These are phyloP conservation scores for Rhizopogon sp. DNA, from an alignment of 768 basidiomycete species.

Conservation along the genomic window DNA sequence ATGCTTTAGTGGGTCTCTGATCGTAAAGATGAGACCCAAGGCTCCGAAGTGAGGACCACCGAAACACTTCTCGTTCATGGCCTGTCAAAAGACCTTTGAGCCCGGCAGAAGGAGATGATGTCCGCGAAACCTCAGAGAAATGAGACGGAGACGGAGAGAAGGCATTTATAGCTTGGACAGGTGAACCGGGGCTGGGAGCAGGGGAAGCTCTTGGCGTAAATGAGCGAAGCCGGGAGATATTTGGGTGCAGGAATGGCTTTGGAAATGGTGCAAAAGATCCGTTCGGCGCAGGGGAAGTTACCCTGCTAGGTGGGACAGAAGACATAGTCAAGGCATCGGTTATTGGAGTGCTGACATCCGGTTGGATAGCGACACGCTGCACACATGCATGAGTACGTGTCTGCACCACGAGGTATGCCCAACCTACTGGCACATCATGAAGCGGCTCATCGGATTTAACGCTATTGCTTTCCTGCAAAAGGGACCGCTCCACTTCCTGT, in stretches of 20 bases:
- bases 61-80: constrained; percentile 56
- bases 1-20: constrained; percentile 50
- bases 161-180: constrained; percentile 39
- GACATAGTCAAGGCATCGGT: constrained; percentile 29
- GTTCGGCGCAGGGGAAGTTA: constrained; percentile 31
- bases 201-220: constrained; percentile 46
- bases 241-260: constrained; percentile 64
- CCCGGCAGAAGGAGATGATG: constrained; percentile 48
- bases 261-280: constrained; percentile 28
- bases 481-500: constrained; percentile 41
- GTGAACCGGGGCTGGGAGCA: constrained; percentile 34
- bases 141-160: constrained; percentile 57
- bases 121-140: constrained; percentile 66
- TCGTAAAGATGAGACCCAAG: constrained; percentile 55
- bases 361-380: constrained; percentile 32
- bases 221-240: constrained; percentile 78
- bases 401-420: constrained; percentile 12
- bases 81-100: constrained; percentile 15
- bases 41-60: constrained; percentile 65
- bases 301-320: constrained; percentile 33
- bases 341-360: constrained; percentile 33
- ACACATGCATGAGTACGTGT: constrained; percentile 19
- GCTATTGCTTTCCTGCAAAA: constrained; percentile 35
- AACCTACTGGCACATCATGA: constrained; percentile 29
- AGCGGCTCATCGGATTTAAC: constrained; percentile 22